Base-by-base conservation (phyloP, 192 early-diverging fungal genomes). In the Coemansia sp. region DNA sequence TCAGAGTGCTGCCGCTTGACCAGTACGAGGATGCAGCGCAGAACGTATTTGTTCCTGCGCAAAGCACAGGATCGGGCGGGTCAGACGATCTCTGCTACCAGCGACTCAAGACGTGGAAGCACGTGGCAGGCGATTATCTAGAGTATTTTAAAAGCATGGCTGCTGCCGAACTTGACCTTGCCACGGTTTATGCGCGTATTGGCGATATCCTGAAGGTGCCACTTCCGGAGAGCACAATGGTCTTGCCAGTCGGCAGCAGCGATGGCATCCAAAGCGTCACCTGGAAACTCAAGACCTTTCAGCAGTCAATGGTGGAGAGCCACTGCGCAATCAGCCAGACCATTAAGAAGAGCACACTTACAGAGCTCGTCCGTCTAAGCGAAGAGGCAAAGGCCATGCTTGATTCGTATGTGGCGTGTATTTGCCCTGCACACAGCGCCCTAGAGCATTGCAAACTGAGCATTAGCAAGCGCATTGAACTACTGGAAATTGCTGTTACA, bases 101-200 rank as follows among this genome's bases (percentile, higher is more conserved):
- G 71, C 61, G 79, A 20, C 79, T 82, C 46, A 49, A 51, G 38
- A 72, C 71, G 38, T 82, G 79, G 79, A 61, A 68, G 61, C 61
- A 67, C 22, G 65, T 71, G 14, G 75, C 77, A 1, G 68, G 69
- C 17, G 76, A 76, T 71, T 71, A 82, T 68, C 68, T 65, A 2
- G 79, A 76, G 65, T 82, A 55, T 63, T 77, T 82, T 11, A 50
- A 16, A n/a, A 82, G 79, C 68, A 82, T 82, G 79, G 74, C 69
- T 7, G 79, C 79, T 5, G 79, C 79, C 9, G 79, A 82, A 58
- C 64, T 76, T 37, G 79, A 82, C 45, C 74, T 82, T 42, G 74
- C 79, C 14, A 82, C 79, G 20, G 79, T 82, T 14, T 82, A 82
- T 50, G 79, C 79, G 16, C 74, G 79, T 10, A 71, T 82, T 41